Evolutionary conservation across 1,284 basidiomycete species (phyloP), one percentile per base, ranked within the genome.

Genomic region (Anthracocystis walkeri): DNA sequence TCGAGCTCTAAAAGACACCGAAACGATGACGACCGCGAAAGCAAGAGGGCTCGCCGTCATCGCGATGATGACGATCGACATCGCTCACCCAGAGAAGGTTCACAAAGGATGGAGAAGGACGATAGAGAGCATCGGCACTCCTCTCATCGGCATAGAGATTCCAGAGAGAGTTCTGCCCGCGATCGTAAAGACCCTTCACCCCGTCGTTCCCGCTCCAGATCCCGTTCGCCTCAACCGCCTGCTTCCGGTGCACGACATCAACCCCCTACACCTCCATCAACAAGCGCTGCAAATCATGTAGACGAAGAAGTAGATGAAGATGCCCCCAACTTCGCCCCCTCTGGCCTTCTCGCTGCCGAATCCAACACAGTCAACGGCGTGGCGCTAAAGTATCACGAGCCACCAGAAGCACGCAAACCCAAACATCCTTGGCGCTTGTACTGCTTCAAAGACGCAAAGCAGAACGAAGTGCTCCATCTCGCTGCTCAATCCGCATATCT

Each of bases 331-430:
- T 97, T 97, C 85, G 89, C 87, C 11, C 89, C 89, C 6, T 97
- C 94, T 1, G 97, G 97, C 7, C 88, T 97, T 12, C 89, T 99
- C 23, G 97, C 96, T 0, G 95, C 95, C 6, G 97, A 80, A 40
- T 78, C 74, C 46, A 85, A 85, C 59, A 94, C 83, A 79, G 91
- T 92, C 11, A 90, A 90, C 58, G 94, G 91, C 61, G 93, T 95
- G 1, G 90, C 96, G 42, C 88, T 99, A 68, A 99, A 99, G 86
- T 99, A 99, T 85, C 96, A 98, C 79, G 97, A 99, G 86, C 97
- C 97, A 12, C 94, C 96, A 2, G 97, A 99, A 87, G 97, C 97
- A 25, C 88, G 95, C 74, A 97, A 95, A 83, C 96, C 97, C 4
- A 87, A 89, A 3, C 86, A 92, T 41, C 92, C 92, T 23, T 99